Conservation (phyloP, 23 red algal species). For the Gracilaria vermiculophylla region DNA sequence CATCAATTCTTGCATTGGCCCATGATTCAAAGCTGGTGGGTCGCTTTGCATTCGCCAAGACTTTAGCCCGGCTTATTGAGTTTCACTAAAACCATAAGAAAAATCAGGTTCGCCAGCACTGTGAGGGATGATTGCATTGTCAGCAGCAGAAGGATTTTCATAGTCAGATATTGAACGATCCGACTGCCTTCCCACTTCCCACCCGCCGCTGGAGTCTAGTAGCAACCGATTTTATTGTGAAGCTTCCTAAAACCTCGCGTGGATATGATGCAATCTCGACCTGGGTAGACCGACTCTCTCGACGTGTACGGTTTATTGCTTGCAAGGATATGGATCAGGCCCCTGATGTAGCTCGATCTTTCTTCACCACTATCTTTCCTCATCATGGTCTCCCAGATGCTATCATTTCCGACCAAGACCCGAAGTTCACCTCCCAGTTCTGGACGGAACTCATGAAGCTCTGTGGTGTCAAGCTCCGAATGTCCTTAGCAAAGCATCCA, state of each 20-base stretch:
- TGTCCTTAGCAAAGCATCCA: neutral
- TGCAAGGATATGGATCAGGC: neutral
- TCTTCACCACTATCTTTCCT: constrained; percentile 16
- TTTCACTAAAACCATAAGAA: constrained; percentile 41
- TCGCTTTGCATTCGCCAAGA: constrained; percentile 25
- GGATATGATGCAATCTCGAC: constrained; percentile 14
- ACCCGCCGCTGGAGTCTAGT: neutral
- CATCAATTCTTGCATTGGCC: neutral
- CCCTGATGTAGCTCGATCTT: neutral
- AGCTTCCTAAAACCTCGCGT: neutral
- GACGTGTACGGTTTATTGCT: constrained; percentile 6
- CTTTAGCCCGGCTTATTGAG: neutral
- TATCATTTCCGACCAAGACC: neutral
- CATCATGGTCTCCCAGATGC: constrained; percentile 5
- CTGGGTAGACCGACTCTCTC: constrained; percentile 3
- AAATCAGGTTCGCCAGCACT: neutral
- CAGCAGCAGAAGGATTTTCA: constrained; percentile 11
- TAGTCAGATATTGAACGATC: neutral
- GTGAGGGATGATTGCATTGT: neutral
- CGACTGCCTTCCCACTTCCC: neutral
- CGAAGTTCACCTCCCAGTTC: constrained; percentile 29
- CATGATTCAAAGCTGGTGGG: neutral
- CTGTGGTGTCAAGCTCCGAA: neutral
- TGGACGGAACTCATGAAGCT: neutral
- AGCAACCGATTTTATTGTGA: constrained; percentile 17